Conservation (phyloP, 1,284 basidiomycete species). For the Trichosporon inkin region DNA sequence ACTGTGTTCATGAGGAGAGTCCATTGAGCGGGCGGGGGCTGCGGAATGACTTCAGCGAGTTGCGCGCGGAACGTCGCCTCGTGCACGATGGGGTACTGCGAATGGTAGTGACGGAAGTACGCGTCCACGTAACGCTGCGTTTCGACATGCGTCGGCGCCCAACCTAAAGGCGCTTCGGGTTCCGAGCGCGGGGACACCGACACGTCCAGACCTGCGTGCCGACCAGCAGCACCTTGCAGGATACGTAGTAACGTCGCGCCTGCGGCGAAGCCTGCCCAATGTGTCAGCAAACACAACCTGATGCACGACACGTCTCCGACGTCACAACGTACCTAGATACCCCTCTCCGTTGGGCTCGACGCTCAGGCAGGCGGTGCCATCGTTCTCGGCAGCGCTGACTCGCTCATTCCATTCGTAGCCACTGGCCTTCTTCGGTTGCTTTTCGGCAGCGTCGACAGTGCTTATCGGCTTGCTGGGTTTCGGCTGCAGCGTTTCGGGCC, state of each 20-base stretch:
- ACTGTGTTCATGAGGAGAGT: slow-evolving; percentile 23
- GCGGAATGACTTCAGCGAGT: slow-evolving; percentile 24
- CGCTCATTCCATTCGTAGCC: slow-evolving; percentile 30
- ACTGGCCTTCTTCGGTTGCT: slow-evolving; percentile 15
- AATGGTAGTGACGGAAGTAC: slow-evolving; percentile 31
- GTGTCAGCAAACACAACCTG: neutral
- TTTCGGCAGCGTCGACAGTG: slow-evolving; percentile 19
- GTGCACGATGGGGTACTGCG: slow-evolving; percentile 33
- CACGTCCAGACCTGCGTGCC: neutral
- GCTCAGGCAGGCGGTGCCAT: slow-evolving; percentile 28
- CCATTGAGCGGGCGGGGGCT: slow-evolving; percentile 26
- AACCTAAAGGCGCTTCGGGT: neutral
- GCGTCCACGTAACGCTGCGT: slow-evolving; percentile 21
- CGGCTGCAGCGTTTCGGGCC: neutral
- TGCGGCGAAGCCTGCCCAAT: slow-evolving; percentile 23
- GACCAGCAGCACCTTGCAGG: slow-evolving; percentile 17
- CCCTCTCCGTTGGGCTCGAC: slow-evolving; percentile 27
- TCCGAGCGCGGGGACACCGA: neutral
- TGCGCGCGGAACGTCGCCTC: slow-evolving; percentile 33
- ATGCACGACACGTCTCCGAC: slow-evolving; percentile 2
- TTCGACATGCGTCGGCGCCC: slow-evolving; percentile 4
- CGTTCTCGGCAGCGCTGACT: slow-evolving; percentile 13
- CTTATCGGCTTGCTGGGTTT: slow-evolving; percentile 1
- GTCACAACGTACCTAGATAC: slow-evolving; percentile 21
- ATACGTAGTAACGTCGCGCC: slow-evolving; percentile 28